Evolutionary conservation across 495 filamentous ascomycete genomes (phyloP).

Genomic region (Patellaria atrata): DNA sequence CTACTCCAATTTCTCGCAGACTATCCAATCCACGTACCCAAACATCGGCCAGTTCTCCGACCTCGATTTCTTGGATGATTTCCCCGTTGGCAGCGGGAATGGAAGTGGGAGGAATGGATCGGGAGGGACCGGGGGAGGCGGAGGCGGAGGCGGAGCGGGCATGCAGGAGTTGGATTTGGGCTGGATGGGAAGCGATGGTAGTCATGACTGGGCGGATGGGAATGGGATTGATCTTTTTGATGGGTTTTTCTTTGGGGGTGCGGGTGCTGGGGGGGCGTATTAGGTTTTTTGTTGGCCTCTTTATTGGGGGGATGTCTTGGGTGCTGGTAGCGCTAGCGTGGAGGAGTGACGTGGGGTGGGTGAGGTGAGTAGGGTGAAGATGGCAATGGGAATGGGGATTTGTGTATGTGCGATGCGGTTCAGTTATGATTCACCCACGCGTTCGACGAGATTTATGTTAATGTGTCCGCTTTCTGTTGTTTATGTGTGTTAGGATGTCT

Average conservation of each 20-base stretch:
- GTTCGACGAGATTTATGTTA: too few species aligned
- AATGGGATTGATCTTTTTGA: conserved; percentile 73
- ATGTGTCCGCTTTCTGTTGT: too few species aligned
- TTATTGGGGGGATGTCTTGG: too few species aligned
- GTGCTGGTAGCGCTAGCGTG: too few species aligned
- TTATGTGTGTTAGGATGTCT: too few species aligned
- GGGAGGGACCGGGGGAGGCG: neutral
- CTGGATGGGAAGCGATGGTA: conserved; percentile 54
- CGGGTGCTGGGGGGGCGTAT: neutral
- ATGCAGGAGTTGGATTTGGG: neutral
- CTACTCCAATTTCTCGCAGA: conserved; percentile 14
- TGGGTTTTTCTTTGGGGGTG: conserved; percentile 73
- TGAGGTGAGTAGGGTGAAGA: too few species aligned
- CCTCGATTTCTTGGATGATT: conserved; percentile 22
- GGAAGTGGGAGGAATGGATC: conserved; percentile 1
- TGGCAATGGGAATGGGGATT: conserved; percentile 1
- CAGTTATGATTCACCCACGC: too few species aligned
- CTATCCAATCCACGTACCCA: conserved; percentile 12
- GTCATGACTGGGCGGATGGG: conserved; percentile 71
- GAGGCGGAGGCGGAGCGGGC: neutral
- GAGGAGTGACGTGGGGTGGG: too few species aligned
- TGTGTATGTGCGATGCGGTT: neutral
- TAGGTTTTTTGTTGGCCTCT: too few species aligned
- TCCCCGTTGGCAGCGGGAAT: conserved; percentile 14
- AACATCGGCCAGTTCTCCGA: conserved; percentile 28